A percentile compares a stretch with the other conserved stretches of the same genome.
Conservation (phyloP, 2,329 filamentous ascomycete genomes). For the Didymellaceae sp. region DNA sequence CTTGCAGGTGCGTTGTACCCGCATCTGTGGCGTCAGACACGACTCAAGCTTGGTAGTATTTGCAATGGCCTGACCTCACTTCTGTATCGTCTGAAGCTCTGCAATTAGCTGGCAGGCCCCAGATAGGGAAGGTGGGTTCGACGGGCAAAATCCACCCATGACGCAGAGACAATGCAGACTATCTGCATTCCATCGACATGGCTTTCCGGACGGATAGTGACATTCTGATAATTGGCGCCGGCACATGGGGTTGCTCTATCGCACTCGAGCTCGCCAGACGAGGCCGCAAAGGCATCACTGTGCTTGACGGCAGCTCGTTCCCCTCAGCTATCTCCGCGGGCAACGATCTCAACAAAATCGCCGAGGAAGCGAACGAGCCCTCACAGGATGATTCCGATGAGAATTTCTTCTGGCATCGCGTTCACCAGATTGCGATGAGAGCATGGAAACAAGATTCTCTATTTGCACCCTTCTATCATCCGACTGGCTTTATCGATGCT, state of each 20-base stretch:
- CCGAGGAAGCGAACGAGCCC: constrained; percentile 44
- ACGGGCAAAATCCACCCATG: neutral
- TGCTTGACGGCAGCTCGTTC: constrained; percentile 53
- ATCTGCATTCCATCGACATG: constrained; percentile 1
- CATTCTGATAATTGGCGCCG: constrained; percentile 56
- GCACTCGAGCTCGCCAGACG: constrained; percentile 57
- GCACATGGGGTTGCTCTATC: constrained; percentile 59
- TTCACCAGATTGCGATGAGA: constrained; percentile 47
- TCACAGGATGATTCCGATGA: constrained; percentile 38
- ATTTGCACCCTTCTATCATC: constrained; percentile 54
- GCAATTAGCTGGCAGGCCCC: neutral
- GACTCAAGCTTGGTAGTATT: too few relatives aligned
- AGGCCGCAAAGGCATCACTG: constrained; percentile 54
- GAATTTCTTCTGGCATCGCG: constrained; percentile 43
- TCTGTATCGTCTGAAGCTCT: neutral
- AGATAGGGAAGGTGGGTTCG: constrained; percentile 8
- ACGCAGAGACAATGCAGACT: neutral
- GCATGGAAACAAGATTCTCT: constrained; percentile 54
- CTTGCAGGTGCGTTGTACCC: neutral
- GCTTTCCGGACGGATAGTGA: constrained; percentile 6
- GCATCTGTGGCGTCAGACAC: neutral
- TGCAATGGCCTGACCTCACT: neutral
- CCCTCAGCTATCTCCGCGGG: constrained; percentile 56
- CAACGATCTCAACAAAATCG: constrained; percentile 59
- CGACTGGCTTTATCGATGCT: constrained; percentile 57